phyloP scores from a whole-genome alignment of 2,329 filamentous ascomycete species.

The Fusarium sp. region DNA sequence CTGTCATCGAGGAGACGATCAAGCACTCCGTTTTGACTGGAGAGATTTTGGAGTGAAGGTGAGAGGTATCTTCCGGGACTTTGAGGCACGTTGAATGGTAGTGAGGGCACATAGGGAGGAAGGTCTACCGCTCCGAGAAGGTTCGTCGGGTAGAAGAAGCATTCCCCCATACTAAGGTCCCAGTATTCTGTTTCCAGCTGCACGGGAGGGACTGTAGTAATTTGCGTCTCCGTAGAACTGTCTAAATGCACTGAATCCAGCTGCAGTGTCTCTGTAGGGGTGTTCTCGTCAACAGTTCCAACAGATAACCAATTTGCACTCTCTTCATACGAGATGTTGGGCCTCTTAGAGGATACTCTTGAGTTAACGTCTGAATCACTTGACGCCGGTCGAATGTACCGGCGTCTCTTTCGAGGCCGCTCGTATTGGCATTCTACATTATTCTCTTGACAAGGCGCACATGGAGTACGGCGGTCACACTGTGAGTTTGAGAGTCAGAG shows the following conservation, averaged over 20 bases:
- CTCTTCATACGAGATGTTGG: too few species aligned
- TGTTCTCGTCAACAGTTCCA: background rate
- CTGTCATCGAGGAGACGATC: background rate
- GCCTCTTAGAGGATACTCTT: background rate
- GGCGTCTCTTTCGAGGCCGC: background rate
- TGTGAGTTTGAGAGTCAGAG: background rate
- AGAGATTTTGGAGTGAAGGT: background rate
- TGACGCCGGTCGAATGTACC: background rate
- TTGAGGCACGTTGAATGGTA: accelerated
- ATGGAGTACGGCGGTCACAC: background rate
- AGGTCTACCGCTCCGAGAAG: background rate
- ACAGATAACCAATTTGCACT: background rate
- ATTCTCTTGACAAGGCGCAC: background rate
- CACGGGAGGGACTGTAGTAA: too few species aligned
- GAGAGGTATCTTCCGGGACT: accelerated
- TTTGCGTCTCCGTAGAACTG: background rate
- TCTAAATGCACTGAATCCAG: accelerated
- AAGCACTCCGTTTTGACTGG: background rate
- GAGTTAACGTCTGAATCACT: background rate
- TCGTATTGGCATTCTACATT: background rate
- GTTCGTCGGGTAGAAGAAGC: background rate
- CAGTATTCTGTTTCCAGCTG: background rate
- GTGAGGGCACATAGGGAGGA: accelerated
- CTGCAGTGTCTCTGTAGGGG: background rate
- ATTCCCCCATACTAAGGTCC: background rate